A percentile compares a stretch with the other conserved stretches of the same genome.
Evolutionary conservation across 2,329 filamentous ascomycete genomes (phyloP).

Genomic region (Cytospora paraplurivora): DNA sequence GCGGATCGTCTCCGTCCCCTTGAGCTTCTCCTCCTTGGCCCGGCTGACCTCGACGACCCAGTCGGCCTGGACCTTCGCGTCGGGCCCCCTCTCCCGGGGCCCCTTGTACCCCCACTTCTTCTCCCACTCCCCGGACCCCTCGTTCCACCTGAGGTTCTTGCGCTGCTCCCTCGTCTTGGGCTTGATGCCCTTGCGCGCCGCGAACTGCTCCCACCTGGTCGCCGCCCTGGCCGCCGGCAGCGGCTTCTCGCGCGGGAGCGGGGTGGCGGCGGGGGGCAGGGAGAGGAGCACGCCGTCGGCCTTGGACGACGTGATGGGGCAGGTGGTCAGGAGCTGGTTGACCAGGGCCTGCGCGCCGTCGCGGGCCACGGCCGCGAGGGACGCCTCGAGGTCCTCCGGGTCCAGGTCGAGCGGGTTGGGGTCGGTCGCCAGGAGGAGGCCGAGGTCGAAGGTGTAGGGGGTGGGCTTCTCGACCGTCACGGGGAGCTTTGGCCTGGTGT

Average conservation of each 20-base stretch:
- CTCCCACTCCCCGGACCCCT: constrained; percentile 83
- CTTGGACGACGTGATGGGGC: constrained; percentile 70
- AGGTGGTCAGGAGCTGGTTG: constrained; percentile 91
- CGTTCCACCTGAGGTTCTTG: constrained; percentile 78
- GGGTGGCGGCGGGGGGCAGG: constrained; percentile 70
- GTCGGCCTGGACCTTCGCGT: constrained; percentile 63
- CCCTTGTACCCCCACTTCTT: constrained; percentile 95
- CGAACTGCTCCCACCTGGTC: constrained; percentile 96
- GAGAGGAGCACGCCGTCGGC: constrained; percentile 72
- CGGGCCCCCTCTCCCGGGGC: constrained; percentile 55
- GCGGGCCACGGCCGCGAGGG: constrained; percentile 73
- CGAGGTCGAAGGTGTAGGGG: constrained; percentile 90
- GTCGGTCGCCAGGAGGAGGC: constrained; percentile 83
- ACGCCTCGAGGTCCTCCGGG: constrained; percentile 59
- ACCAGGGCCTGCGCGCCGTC: constrained; percentile 90
- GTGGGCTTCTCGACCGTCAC: constrained; percentile 78
- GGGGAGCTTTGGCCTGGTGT: constrained; percentile 52
- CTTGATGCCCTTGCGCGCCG: constrained; percentile 94
- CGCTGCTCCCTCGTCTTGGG: constrained; percentile 79
- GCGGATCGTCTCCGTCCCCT: constrained; percentile 63
- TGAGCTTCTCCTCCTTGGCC: constrained; percentile 64
- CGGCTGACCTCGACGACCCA: constrained; percentile 93
- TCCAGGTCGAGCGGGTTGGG: constrained; percentile 74
- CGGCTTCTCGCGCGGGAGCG: constrained; percentile 88
- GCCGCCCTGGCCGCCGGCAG: constrained; percentile 77